These are phyloP conservation scores for Boletellus deceptivus DNA, from an alignment of 1,284 basidiomycete species.

Conservation along the genomic window DNA sequence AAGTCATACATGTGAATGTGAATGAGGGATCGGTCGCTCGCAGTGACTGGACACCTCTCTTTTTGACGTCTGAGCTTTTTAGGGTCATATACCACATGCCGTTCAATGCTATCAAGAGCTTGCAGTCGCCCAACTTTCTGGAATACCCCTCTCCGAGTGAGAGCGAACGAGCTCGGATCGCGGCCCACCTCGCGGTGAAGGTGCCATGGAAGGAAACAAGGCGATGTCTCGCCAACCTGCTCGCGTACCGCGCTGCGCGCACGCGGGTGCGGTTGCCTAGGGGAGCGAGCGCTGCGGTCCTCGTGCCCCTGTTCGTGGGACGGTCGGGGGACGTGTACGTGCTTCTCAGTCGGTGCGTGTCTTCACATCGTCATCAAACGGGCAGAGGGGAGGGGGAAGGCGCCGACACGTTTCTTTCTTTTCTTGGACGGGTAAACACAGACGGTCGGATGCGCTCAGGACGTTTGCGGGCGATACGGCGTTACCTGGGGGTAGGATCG, in stretches of 20 bases:
- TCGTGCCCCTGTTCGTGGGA: conserved; percentile 80
- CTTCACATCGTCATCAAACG: neutral
- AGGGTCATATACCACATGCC: too few relatives aligned
- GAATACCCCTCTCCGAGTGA: conserved; percentile 15
- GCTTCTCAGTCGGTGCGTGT: conserved; percentile 64
- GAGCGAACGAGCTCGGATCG: neutral
- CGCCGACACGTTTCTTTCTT: neutral
- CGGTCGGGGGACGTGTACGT: conserved; percentile 80
- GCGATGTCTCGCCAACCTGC: conserved; percentile 55
- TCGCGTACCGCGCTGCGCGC: conserved; percentile 50
- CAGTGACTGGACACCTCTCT: too few relatives aligned
- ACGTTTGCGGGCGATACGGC: conserved; percentile 84
- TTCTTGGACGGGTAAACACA: conserved; percentile 28
- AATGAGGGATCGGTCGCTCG: too few relatives aligned
- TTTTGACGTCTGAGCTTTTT: too few relatives aligned
- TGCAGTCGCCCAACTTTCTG: conserved; percentile 12
- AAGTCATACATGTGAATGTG: too few relatives aligned
- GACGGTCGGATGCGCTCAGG: conserved; percentile 67
- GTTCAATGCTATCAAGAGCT: too few relatives aligned
- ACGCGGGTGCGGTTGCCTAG: conserved; percentile 48
- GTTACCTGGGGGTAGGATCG: conserved; percentile 79
- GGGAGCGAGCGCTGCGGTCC: conserved; percentile 63
- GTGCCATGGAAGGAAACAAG: too few relatives aligned
- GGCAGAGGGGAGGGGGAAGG: too few relatives aligned
- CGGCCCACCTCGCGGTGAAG: neutral